A percentile compares a stretch with the other conserved stretches of the same genome.
These are phyloP conservation scores for Podaxis rugospora DNA, from an alignment of 768 basidiomycete species.

Conservation along the genomic window DNA sequence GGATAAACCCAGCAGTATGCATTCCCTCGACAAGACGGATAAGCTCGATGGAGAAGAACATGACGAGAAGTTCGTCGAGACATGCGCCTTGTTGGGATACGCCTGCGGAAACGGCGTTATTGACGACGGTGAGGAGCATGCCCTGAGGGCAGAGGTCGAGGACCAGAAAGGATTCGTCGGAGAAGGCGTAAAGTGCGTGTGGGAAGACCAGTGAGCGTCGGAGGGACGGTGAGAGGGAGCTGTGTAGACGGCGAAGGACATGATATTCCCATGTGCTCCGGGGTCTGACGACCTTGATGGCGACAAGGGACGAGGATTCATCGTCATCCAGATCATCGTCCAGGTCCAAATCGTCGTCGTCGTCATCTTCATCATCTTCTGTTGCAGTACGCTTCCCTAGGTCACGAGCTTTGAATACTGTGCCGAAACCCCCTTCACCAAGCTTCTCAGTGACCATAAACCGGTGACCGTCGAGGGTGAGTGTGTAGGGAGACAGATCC, in stretches of 20 bases:
- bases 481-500: conserved; percentile 37
- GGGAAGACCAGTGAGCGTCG: conserved; percentile 72
- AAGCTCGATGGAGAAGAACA: conserved; percentile 94
- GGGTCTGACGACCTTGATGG: conserved; percentile 90
- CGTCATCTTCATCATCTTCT: conserved; percentile 50
- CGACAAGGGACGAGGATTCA: conserved; percentile 57
- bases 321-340: conserved; percentile 52
- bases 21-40: conserved; percentile 78
- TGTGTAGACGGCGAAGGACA: conserved; percentile 74
- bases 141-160: conserved; percentile 90
- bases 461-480: conserved; percentile 58
- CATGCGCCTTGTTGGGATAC: conserved; percentile 76
- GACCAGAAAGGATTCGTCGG: conserved; percentile 86
- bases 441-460: conserved; percentile 82
- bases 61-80: conserved; percentile 88
- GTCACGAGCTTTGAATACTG: conserved; percentile 84
- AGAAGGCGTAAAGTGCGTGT: conserved; percentile 76
- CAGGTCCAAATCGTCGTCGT: conserved; percentile 45
- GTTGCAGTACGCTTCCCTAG: conserved; percentile 36
- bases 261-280: conserved; percentile 91
- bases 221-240: conserved; percentile 52
- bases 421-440: conserved; percentile 95
- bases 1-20: conserved; percentile 83
- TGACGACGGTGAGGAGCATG: conserved; percentile 88
- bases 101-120: conserved; percentile 71